Evolutionary conservation across 169 alveolate genomes (phyloP), one percentile per base, ranked within the genome.

Genomic region (Plasmodium knowlesi): DNA sequence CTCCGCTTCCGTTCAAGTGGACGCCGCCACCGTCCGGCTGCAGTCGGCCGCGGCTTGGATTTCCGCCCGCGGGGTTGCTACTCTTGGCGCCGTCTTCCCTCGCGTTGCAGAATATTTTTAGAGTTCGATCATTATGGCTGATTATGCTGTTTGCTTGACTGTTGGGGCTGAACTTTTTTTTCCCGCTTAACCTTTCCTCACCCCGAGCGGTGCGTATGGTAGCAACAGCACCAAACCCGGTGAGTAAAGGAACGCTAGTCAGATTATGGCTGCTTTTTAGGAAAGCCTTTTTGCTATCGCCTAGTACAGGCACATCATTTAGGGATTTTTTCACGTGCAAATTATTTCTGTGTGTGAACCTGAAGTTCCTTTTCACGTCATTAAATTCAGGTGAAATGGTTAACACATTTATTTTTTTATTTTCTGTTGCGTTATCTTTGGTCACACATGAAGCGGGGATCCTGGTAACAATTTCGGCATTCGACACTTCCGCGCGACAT

Each of bases 101-200:
- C 19, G 67, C 25, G 71, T 88, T 88, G 70, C 81, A 88, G 70
- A 78, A 78, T 74, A 76, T 53, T 78, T 78, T 78, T 34, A 82
- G 53, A 1, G 92, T 37, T 2, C 54, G 83, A 43, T 79, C 95
- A 81, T 90, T 90, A 90, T 81, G 54, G 57, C 50, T 70, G 46
- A 79, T 61, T 90, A 79, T 82, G 39, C 81, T 82, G 54, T 90
- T 90, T 9, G 80, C 39, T 16, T 81, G 72, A 32, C 19, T 25
- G 22, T 90, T 90, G 9, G 82, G 22, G 70, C 83, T 82, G 82
- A 61, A 89, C 39, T 19, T 73, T 25, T 89, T 79, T 4, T 34
- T 41, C 12, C 32, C 19, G 5, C n/a, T 43, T 43, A 46, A 83
- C 28, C 34, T 53, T 78, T 79, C 94, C 30, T 78, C 76, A 25